A percentile compares a stretch with the other conserved stretches of the same genome.
phyloP scores from a whole-genome alignment of 148 eudicot genomes.

The Rhododendron vialii region DNA sequence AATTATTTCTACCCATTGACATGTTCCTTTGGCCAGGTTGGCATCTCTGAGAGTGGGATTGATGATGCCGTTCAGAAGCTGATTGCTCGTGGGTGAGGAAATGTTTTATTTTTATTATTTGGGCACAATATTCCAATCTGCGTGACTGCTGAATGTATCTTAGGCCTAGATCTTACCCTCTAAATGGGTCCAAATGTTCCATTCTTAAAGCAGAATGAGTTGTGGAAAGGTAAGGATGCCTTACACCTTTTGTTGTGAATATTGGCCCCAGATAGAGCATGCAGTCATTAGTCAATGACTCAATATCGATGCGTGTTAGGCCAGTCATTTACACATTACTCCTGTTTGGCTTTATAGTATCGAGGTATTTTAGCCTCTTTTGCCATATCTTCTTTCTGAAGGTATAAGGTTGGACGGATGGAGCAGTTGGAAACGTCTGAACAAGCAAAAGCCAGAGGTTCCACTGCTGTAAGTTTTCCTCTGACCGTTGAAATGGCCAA shows the following conservation, averaged over 20 bases:
- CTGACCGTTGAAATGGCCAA: background rate
- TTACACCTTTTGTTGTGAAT: constrained; percentile 8
- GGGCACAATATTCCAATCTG: background rate
- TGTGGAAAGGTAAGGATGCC: background rate
- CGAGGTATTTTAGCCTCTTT: background rate
- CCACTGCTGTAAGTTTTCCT: constrained; percentile 65
- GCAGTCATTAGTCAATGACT: background rate
- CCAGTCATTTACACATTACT: background rate
- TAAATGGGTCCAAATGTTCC: background rate
- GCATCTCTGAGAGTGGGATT: constrained; percentile 87
- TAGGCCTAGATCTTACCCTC: background rate
- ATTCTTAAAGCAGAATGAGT: background rate
- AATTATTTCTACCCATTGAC: background rate
- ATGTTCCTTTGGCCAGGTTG: constrained; percentile 55
- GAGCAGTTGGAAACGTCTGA: constrained; percentile 93
- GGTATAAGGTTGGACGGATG: constrained; percentile 95
- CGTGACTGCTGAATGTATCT: background rate
- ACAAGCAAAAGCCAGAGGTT: constrained; percentile 89
- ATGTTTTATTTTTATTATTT: background rate
- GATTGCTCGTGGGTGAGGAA: constrained; percentile 84
- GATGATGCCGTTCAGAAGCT: constrained; percentile 96
- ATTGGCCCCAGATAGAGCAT: background rate
- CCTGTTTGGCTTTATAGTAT: background rate
- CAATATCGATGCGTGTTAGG: background rate
- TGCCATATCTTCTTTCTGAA: constrained; percentile 23